Percentiles rank a stretch among this genome's conserved stretches.
These are phyloP conservation scores for Boletus rubropictus DNA, from an alignment of 768 basidiomycete species.

Conservation along the genomic window DNA sequence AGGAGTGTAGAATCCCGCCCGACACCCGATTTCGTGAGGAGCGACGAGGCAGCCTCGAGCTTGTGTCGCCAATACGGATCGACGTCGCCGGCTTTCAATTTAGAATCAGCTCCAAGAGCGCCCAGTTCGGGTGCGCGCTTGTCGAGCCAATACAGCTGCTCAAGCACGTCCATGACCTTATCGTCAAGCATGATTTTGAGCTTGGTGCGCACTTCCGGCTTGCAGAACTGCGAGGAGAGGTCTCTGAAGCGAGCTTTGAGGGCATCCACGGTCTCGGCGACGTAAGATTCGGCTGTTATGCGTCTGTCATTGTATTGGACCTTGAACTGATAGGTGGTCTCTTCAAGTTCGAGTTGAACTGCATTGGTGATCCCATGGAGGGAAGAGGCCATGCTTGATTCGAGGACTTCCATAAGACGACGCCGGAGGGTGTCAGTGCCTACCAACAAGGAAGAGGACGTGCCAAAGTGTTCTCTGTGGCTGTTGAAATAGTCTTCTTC, in stretches of 20 bases:
- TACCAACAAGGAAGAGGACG: constrained; percentile 67
- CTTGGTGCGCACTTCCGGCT: constrained; percentile 81
- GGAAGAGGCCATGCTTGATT: constrained; percentile 95
- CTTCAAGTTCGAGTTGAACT: constrained; percentile 94
- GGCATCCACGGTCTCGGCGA: constrained; percentile 92
- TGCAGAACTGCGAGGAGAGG: constrained; percentile 77
- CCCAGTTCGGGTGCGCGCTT: constrained; percentile 75
- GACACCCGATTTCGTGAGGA: constrained; percentile 93
- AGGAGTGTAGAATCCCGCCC: constrained; percentile 91
- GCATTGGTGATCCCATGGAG: constrained; percentile 95
- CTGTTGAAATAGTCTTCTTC: constrained; percentile 66
- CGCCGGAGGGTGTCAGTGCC: constrained; percentile 88
- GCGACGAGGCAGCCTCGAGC: constrained; percentile 86
- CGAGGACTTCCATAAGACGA: constrained; percentile 93
- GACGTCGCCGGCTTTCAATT: constrained; percentile 65
- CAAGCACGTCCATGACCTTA: constrained; percentile 94
- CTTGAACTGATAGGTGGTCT: constrained; percentile 98
- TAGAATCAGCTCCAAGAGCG: constrained; percentile 61
- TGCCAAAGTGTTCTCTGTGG: constrained; percentile 58
- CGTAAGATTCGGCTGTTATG: constrained; percentile 92
- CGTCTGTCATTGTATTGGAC: constrained; percentile 96
- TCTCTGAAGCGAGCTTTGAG: constrained; percentile 89
- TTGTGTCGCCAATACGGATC: constrained; percentile 96
- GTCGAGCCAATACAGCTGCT: constrained; percentile 96
- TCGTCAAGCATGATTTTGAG: constrained; percentile 93